Conservation (phyloP, 257 asterid genomes). For the Eucommia ulmoides region DNA sequence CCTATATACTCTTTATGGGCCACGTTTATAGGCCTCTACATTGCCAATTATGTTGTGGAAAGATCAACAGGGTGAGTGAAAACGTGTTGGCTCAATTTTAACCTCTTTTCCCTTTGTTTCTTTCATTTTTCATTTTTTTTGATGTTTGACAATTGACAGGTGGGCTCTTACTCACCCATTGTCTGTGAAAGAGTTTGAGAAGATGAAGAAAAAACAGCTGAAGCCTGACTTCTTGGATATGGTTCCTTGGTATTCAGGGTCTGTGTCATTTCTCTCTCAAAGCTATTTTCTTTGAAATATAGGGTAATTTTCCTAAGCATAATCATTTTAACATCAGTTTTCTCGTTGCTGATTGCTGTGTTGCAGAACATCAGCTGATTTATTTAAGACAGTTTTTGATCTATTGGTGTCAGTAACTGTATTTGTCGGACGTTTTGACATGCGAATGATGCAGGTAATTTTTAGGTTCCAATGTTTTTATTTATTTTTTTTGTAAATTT, state of each 20-base stretch:
- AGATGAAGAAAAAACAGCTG: slow-evolving; percentile 77
- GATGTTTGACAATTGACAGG: slow-evolving; percentile 26
- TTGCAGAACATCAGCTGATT: slow-evolving; percentile 93
- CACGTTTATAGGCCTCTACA: slow-evolving; percentile 94
- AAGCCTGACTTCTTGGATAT: slow-evolving; percentile 94
- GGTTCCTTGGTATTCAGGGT: slow-evolving; percentile 99
- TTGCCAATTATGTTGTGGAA: slow-evolving; percentile 98
- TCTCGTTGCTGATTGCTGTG: slow-evolving; percentile 9
- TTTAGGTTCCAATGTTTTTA: slow-evolving; percentile 1
- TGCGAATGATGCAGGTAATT: slow-evolving; percentile 99
- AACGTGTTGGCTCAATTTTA: background rate
- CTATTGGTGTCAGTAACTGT: slow-evolving; percentile 91
- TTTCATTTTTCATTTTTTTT: background rate
- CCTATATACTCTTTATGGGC: slow-evolving; percentile 98
- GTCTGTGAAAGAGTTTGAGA: slow-evolving; percentile 69
- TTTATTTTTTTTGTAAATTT: too few relatives aligned
- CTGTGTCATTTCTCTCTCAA: slow-evolving; percentile 7
- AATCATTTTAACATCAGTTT: too few relatives aligned
- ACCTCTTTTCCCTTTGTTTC: background rate
- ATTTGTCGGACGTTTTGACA: slow-evolving; percentile 99
- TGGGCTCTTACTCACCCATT: slow-evolving; percentile 99
- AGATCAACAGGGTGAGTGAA: slow-evolving; percentile 89
- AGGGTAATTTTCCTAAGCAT: too few relatives aligned
- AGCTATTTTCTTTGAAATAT: background rate
- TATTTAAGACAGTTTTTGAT: slow-evolving; percentile 95